Conservation (phyloP, 192 early-diverging fungal species). For the Obelidium mucronatum region DNA sequence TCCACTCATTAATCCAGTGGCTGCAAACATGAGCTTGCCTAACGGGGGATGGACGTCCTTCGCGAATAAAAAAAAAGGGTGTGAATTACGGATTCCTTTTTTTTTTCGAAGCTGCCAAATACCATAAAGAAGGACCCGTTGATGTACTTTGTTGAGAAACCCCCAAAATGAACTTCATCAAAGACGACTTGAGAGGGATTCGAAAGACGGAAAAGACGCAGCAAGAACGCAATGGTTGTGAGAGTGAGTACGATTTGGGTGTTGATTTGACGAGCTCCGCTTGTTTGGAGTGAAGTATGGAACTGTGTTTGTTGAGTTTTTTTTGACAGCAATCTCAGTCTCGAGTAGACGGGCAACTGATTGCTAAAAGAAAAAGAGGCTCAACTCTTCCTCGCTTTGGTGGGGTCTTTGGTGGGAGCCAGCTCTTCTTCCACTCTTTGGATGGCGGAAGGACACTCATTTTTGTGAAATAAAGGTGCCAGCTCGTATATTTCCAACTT, state of each 20-base stretch:
- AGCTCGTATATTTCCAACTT: no score
- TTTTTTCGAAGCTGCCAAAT: slow-evolving; percentile 49
- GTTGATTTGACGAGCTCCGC: slow-evolving; percentile 19
- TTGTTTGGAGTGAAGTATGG: background rate
- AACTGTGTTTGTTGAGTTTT: no score
- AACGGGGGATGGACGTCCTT: slow-evolving; percentile 65
- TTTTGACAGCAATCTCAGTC: no score
- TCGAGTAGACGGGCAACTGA: no score
- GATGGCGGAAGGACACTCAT: no score
- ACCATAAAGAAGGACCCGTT: background rate
- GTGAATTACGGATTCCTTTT: background rate
- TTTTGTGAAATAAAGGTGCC: no score
- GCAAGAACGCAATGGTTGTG: slow-evolving; percentile 40
- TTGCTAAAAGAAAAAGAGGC: background rate
- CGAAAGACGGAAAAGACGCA: slow-evolving; percentile 50
- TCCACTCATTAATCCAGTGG: slow-evolving; percentile 43
- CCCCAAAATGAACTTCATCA: slow-evolving; percentile 61
- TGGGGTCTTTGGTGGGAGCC: background rate
- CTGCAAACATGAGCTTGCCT: slow-evolving; percentile 53
- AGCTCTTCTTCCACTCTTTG: no score
- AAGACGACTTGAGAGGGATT: slow-evolving; percentile 56
- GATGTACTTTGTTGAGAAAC: background rate
- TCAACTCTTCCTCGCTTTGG: background rate
- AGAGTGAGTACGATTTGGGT: slow-evolving; percentile 34
- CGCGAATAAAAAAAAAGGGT: slow-evolving; percentile 56